Evolutionary conservation across 257 asterid species (phyloP), one percentile per base, ranked within the genome.

Genomic region (Lantana camara): DNA sequence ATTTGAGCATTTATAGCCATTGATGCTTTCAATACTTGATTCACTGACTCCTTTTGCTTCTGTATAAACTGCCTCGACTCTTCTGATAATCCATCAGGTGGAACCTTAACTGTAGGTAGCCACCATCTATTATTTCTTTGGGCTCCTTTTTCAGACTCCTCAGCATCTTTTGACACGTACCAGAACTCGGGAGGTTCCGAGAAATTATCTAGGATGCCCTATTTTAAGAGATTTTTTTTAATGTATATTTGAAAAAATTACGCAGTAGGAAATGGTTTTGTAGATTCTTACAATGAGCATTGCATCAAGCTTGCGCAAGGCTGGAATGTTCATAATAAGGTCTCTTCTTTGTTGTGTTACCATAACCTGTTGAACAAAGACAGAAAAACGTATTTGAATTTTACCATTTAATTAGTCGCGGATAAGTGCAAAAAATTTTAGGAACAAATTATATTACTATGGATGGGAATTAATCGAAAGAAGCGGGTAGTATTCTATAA

Each of bases 1-100:
- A 81, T 65, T 66, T 91, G 96, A 73, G 98, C 93, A 59, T 91
- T 91, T 46, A 86, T 91, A 8, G 90, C 95, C 96, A 91, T 84
- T 55, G 98, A 82, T 52, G 96, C 95, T 75, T 88, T 91, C 45
- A 82, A 67, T 0, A 91, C 96, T 79, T 91, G 98, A 61, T 73
- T 82, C 7, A 91, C 96, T 3, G 87, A 71, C 55, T 91, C 96
- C 81, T 80, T 86, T 37, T 88, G 96, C 71, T 72, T 68, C 16
- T 76, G 95, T 66, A 91, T 67, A 47, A 75, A 82, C 40, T 78
- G 80, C 7, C 87, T 48, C 1, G 91, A 64, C 23, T 71, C 82
- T 40, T 91, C 90, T 0, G 96, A 88, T 64, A 91, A 67, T 7
- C 98, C 98, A 16, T 54, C 59, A 0, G 85, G 74, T 53, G 95